Percentiles rank a stretch among this genome's conserved stretches.
Evolutionary conservation across 2,329 filamentous ascomycete genomes (phyloP).

Genomic region (Phaeosphaeriaceae sp.): DNA sequence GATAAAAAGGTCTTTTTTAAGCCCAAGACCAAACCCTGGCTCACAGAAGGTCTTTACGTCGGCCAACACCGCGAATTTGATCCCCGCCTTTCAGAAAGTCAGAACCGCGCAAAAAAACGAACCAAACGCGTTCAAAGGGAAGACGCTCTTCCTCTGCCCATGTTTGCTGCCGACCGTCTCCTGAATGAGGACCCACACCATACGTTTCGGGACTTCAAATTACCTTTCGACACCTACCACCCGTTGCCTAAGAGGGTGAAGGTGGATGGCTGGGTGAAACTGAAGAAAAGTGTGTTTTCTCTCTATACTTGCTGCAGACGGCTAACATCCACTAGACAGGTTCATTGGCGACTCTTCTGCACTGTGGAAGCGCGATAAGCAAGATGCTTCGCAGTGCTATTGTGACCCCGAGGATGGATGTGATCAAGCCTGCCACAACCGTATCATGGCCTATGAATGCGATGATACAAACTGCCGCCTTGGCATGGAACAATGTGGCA

Average conservation of each 20-base stretch:
- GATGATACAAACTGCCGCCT: constrained; percentile 87
- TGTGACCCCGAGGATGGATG: constrained; percentile 72
- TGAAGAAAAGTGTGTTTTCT: constrained; percentile 77
- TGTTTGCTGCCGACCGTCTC: constrained; percentile 75
- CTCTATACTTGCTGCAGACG: constrained; percentile 7
- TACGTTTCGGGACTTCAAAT: constrained; percentile 75
- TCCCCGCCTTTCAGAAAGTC: constrained; percentile 55
- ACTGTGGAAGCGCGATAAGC: constrained; percentile 80
- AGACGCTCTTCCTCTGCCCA: constrained; percentile 72
- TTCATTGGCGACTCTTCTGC: constrained; percentile 84
- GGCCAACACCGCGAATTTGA: constrained; percentile 68
- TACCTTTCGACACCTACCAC: constrained; percentile 89
- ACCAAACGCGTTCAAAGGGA: constrained; percentile 54
- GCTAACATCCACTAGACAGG: constrained; percentile 66
- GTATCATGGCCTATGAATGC: constrained; percentile 97
- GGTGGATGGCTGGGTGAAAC: constrained; percentile 89
- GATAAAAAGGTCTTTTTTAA: constrained; percentile 31
- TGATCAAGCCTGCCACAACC: constrained; percentile 88
- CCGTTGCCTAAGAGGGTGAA: constrained; percentile 87
- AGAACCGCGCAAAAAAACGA: constrained; percentile 48
- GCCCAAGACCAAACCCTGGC: constrained; percentile 72
- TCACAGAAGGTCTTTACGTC: constrained; percentile 83
- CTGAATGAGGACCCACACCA: constrained; percentile 63
- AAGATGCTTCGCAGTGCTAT: constrained; percentile 72
- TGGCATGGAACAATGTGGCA: constrained; percentile 75